Base-by-base conservation (phyloP, 352 stramenopile genomes). In the Phytophthora capsici region DNA sequence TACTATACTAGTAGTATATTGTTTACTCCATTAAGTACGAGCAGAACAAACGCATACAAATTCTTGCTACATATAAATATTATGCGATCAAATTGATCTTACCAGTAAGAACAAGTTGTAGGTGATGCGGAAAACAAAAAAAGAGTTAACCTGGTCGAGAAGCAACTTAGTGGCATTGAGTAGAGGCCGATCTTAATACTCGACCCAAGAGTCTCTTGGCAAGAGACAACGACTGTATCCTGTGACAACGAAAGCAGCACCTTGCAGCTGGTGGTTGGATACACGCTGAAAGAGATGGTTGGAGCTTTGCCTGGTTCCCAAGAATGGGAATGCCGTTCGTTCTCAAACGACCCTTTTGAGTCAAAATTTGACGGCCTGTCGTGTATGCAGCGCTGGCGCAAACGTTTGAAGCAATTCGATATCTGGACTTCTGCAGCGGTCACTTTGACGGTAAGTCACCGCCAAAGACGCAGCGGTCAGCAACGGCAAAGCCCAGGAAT, bases 261-360 rank as follows among this genome's bases (percentile, higher is more conserved):
- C 19, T 25, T 8, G 58, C 49, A 66, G 58, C 49, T 62, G 58
- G 41, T 62, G 23, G 9, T 50, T 56, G 50, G 50, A 54, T 67
- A 67, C 58, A 67, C n/a, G 16, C 41, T 28, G 16, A 34, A 34
- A 34, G 17, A 28, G 20, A 54, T 32, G 17, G 17, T 13, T 50
- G 37, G 30, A 43, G 30, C n/a, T 56, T 57, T 36, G 38, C 38
- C 32, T 23, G 25, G 28, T 2, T 23, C 6, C 6, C 38, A 25
- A 13, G 28, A 34, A 34, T 34, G 28, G 26, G 28, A 34, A 34
- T 34, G 28, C 9, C 28, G 8, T 14, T 12, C 28, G 28, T 9
- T 34, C n/a, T n/a, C n/a, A n/a, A n/a, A n/a, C n/a, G n/a, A n/a
- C n/a, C n/a, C n/a, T n/a, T n/a, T n/a, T n/a, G n/a, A n/a, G n/a